These are phyloP conservation scores for Cercospora zeae-maydis DNA, from an alignment of 2,329 filamentous ascomycete genomes.

Conservation along the genomic window DNA sequence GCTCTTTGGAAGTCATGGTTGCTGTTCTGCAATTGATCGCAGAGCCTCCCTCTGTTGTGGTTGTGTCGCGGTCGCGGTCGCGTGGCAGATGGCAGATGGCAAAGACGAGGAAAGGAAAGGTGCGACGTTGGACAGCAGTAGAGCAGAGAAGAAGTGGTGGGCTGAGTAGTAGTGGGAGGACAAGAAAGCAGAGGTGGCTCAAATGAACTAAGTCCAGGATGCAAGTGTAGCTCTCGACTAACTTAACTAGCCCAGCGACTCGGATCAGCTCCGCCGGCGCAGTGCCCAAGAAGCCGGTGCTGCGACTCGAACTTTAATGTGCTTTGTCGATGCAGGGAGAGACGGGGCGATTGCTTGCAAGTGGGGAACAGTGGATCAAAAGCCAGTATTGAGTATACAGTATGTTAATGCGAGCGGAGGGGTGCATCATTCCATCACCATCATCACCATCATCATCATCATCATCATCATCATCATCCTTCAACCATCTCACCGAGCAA, in stretches of 20 bases:
- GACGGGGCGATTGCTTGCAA: background rate
- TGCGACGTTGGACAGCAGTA: no score
- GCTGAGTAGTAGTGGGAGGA: background rate
- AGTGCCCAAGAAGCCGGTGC: background rate
- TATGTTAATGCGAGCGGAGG: background rate
- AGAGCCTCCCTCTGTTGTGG: background rate
- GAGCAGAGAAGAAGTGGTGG: background rate
- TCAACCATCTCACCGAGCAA: no score
- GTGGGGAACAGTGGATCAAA: background rate
- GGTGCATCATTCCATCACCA: background rate
- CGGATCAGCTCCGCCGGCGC: background rate
- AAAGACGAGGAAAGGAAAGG: background rate
- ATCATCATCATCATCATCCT: no score
- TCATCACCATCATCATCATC: background rate
- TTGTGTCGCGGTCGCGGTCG: background rate
- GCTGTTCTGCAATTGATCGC: background rate
- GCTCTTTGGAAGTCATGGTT: conserved; percentile 51
- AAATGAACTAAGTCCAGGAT: background rate
- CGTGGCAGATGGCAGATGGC: background rate
- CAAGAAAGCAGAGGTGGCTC: background rate
- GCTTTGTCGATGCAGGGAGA: background rate
- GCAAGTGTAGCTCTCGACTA: background rate
- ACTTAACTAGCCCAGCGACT: background rate
- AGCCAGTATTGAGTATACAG: no score
- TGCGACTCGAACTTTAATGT: background rate